These are phyloP conservation scores for Russula vinacea DNA, from an alignment of 768 basidiomycete species.

Conservation along the genomic window DNA sequence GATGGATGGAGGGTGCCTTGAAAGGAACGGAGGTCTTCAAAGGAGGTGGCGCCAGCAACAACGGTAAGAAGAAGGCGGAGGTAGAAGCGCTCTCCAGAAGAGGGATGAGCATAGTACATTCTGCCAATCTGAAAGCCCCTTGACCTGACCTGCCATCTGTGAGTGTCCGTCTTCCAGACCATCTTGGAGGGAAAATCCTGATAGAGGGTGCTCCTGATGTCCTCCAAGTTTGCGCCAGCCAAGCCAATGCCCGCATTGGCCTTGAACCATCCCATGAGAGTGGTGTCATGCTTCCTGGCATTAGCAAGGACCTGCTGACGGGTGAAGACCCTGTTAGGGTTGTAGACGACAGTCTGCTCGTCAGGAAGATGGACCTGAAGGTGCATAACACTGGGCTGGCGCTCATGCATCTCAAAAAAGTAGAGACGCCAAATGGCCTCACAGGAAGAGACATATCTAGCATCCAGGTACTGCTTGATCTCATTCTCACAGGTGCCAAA, in stretches of 20 bases:
- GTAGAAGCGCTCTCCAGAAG: no score
- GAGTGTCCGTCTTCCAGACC: neutral
- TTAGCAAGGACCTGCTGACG: neutral
- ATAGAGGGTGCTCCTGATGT: neutral
- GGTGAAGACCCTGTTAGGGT: neutral
- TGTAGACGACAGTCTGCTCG: constrained; percentile 26
- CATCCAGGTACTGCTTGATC: constrained; percentile 11
- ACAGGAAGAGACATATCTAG: no score
- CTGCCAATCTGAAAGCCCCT: no score
- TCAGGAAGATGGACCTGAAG: constrained; percentile 45
- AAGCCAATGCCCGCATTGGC: neutral
- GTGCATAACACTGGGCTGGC: constrained; percentile 39
- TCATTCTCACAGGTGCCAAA: neutral
- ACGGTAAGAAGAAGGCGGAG: no score
- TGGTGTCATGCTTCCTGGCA: neutral
- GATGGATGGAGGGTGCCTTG: no score
- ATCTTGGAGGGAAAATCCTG: neutral
- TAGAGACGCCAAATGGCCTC: no score
- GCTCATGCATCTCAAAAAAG: no score
- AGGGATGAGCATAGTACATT: no score
- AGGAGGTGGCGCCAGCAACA: no score
- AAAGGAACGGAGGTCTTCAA: no score
- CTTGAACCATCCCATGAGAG: neutral
- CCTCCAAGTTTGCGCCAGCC: no score
- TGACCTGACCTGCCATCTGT: no score